Percentiles rank a stretch among this genome's conserved stretches.
These are phyloP conservation scores for Onygenales sp. DNA, from an alignment of 2,329 filamentous ascomycete genomes.

Conservation along the genomic window DNA sequence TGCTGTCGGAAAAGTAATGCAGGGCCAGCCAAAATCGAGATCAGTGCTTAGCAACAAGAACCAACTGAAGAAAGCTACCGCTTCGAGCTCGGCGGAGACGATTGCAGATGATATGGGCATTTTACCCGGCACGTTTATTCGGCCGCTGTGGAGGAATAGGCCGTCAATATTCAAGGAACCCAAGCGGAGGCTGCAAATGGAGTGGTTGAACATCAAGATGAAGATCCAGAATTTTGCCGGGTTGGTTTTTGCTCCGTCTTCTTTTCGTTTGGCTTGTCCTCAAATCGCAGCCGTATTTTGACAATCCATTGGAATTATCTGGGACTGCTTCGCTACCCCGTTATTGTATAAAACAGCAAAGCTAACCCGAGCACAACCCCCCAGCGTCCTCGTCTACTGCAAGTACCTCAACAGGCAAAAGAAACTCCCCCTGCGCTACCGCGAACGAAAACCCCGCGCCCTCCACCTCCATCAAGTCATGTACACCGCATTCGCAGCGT, in stretches of 20 bases:
- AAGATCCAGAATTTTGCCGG: constrained; percentile 24
- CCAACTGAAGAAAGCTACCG: constrained; percentile 19
- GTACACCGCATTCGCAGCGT: constrained; percentile 39
- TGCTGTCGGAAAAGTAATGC: neutral
- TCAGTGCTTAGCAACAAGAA: constrained; percentile 32
- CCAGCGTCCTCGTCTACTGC: constrained; percentile 22
- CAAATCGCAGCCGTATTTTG: too few relatives aligned
- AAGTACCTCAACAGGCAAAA: constrained; percentile 20
- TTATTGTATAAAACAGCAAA: constrained; percentile 5
- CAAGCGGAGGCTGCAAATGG: constrained; percentile 25
- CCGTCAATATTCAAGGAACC: constrained; percentile 31
- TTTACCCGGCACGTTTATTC: constrained; percentile 34
- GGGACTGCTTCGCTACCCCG: constrained; percentile 4
- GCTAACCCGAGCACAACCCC: constrained; percentile 1
- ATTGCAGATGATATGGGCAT: constrained; percentile 38
- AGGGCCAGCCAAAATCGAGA: constrained; percentile 19
- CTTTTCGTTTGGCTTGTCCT: too few relatives aligned
- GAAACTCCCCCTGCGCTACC: constrained; percentile 24
- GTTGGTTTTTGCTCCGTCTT: constrained; percentile 16
- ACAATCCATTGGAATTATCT: too few relatives aligned
- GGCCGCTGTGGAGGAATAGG: constrained; percentile 29
- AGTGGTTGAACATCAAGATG: constrained; percentile 31
- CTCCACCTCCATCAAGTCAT: constrained; percentile 35
- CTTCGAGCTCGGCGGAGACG: constrained; percentile 17
- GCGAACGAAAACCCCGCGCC: constrained; percentile 27